Evolutionary conservation across 176 grass and related monocot genomes (phyloP).

Genomic region (Elaeis guineensis): DNA sequence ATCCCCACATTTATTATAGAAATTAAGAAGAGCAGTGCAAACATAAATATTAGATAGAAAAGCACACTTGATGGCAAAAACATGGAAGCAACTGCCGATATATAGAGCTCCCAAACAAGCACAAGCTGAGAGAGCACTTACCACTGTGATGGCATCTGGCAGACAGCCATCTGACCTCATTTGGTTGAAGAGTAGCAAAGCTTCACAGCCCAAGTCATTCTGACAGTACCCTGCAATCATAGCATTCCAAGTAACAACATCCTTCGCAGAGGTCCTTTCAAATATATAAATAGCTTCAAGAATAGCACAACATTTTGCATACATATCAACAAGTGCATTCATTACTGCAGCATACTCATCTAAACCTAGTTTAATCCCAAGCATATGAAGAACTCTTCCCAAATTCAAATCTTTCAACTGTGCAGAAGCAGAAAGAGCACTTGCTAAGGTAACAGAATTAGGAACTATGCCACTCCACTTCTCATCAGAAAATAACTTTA

Average conservation of each 20-base stretch:
- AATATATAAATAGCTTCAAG: conserved; percentile 37
- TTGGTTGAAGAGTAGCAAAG: conserved; percentile 39
- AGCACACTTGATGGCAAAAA: conserved; percentile 35
- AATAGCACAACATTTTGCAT: conserved; percentile 41
- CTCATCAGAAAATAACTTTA: conserved; percentile 31
- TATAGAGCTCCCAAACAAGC: conserved; percentile 37
- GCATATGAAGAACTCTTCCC: conserved; percentile 42
- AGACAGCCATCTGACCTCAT: conserved; percentile 32
- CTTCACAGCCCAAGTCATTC: conserved; percentile 40
- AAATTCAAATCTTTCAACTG: conserved; percentile 29
- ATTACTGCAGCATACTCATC: conserved; percentile 24
- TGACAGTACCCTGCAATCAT: conserved; percentile 46
- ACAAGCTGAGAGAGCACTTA: conserved; percentile 45
- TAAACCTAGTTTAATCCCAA: conserved; percentile 34
- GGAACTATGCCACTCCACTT: conserved; percentile 31
- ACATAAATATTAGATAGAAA: conserved; percentile 47
- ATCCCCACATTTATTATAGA: conserved; percentile 64
- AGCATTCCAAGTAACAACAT: conserved; percentile 60
- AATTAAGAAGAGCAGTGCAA: conserved; percentile 51
- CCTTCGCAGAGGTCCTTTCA: conserved; percentile 28
- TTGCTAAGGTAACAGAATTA: conserved; percentile 41
- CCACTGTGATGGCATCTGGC: conserved; percentile 53
- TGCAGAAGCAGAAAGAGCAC: conserved; percentile 43
- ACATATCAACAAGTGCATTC: conserved; percentile 56
- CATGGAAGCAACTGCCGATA: conserved; percentile 45